phyloP scores from a whole-genome alignment of 2,329 filamentous ascomycete species.

The Didymella sp. region DNA sequence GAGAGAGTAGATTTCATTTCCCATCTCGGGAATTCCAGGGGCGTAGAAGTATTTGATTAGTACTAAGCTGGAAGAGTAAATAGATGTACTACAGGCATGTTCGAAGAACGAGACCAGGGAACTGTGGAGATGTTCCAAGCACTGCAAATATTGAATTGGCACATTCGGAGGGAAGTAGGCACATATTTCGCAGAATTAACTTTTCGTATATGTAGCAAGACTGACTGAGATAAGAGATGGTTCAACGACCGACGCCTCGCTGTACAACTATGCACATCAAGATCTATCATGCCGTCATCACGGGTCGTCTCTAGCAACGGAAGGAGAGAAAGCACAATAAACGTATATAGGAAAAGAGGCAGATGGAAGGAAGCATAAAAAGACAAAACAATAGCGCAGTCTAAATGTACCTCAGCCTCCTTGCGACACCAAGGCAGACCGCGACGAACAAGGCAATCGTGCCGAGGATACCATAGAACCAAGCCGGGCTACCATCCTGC shows the following conservation, averaged over 20 bases:
- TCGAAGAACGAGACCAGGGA: no score
- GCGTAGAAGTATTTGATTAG: no score
- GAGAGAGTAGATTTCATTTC: no score
- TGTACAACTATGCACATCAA: slow-evolving; percentile 11
- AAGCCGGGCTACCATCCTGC: slow-evolving; percentile 54
- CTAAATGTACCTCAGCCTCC: slow-evolving; percentile 54
- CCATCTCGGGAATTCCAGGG: no score
- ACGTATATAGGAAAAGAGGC: not conserved
- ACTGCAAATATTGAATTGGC: no score
- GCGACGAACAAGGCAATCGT: slow-evolving; percentile 58
- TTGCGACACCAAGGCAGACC: slow-evolving; percentile 51
- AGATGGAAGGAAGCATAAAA: slow-evolving; percentile 3
- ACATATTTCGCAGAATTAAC: no score
- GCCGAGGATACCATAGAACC: slow-evolving; percentile 68
- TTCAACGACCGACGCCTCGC: slow-evolving; percentile 13
- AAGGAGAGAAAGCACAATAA: not conserved
- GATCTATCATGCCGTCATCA: slow-evolving; percentile 8
- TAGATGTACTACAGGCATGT: no score
- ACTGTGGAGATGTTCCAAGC: no score
- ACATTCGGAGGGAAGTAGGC: no score
- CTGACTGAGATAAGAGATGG: not conserved
- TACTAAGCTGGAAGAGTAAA: no score
- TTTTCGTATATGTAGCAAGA: not conserved
- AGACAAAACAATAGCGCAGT: not conserved
- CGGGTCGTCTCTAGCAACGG: not conserved